Percentiles rank a stretch among this genome's conserved stretches.
phyloP scores from a whole-genome alignment of 2,329 filamentous ascomycete genomes.

The Botrytis tulipae region DNA sequence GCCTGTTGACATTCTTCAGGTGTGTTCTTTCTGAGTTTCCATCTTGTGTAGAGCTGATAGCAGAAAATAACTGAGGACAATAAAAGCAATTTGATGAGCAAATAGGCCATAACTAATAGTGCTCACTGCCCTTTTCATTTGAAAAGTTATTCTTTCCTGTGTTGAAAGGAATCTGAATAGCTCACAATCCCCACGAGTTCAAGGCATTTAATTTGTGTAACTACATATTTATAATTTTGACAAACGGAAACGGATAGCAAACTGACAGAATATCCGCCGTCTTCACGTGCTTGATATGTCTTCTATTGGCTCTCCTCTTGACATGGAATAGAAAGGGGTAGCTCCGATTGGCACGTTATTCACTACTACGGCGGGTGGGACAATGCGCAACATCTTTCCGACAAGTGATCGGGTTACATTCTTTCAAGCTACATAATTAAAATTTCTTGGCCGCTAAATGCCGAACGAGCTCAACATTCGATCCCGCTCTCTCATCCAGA shows the following conservation, averaged over 20 bases:
- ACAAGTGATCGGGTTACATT: neutral
- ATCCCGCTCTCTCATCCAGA: neutral
- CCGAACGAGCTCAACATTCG: neutral
- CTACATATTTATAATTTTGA: neutral
- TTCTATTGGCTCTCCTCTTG: neutral
- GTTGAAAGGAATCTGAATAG: neutral
- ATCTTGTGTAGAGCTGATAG: neutral
- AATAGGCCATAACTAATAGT: neutral
- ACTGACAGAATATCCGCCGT: neutral
- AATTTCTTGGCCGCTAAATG: neutral
- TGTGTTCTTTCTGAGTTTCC: neutral
- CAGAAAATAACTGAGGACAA: neutral
- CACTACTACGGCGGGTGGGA: neutral
- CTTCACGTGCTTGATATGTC: neutral
- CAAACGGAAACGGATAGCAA: neutral
- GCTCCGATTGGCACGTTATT: neutral
- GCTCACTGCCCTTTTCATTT: neutral
- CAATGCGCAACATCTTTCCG: neutral
- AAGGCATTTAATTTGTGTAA: neutral
- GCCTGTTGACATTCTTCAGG: neutral
- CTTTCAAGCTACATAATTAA: neutral
- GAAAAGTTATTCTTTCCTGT: neutral
- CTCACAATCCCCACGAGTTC: neutral
- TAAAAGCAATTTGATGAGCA: neutral
- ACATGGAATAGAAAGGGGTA: neutral